Base-by-base conservation (phyloP, 495 filamentous ascomycete species). In the Neurospora tetrasperma region DNA sequence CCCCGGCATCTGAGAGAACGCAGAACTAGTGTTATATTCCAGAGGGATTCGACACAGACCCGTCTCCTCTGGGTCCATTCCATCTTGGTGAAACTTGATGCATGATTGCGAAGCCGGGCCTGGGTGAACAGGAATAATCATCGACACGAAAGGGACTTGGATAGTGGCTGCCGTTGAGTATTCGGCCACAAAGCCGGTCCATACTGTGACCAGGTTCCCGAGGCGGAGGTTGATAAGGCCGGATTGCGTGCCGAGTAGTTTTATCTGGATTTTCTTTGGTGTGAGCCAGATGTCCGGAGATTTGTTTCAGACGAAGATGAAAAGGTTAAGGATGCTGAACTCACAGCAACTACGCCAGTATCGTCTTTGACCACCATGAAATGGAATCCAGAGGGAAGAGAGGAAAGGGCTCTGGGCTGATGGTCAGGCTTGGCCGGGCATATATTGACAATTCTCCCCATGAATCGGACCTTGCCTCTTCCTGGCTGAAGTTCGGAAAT, bases 401-500 rank as follows among this genome's bases (percentile, higher is more conserved):
- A 18, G 54, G 54, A 73, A 46, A 42, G 76, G 72, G 41, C 75
- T 75, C 12, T 71, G 68, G 42, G 59, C 75, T 41, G 80, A 66
- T 66, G 78, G 0, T 85, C 84, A 43, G 81, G 79, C 35, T 75
- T 78, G 69, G 85, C n/a, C 18, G 72, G 85, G 66, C 78, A 84
- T 70, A 90, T 81, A 72, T 90, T 91, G 18, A 87, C 88, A 12
- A 92, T 75, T 71, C 89, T 82, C n/a, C 88, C 90, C 42, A 80
- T 84, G 71, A 91, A 85, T 8, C 82, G 80, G 18, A 90, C 84
- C 42, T 82, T 83, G 39, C 76, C 74, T 0, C 86, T 85, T 2
- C 90, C 89, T 12, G 86, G 78, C 48, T 84, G 73, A 10, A 92
- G 81, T 16, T 85, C 75, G 8, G 80, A 77, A 40, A 92, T 91